Percentiles rank a stretch among this genome's conserved stretches.
phyloP scores from a whole-genome alignment of 331 rosid genomes.

The Quercus phellos region DNA sequence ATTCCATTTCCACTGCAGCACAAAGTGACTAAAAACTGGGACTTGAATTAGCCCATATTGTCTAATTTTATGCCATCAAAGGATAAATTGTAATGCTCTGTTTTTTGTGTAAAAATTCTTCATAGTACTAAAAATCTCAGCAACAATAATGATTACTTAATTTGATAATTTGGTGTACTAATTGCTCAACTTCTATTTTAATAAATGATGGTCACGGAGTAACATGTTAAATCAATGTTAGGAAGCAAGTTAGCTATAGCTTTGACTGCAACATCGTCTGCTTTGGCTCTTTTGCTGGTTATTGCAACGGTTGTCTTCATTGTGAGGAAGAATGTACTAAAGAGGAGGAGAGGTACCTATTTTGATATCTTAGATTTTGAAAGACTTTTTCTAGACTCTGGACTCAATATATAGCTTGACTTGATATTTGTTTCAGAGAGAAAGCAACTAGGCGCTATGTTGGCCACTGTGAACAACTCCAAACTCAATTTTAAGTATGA shows the following conservation, averaged over 20 bases:
- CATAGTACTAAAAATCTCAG: not conserved
- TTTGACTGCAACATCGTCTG: constrained; percentile 41
- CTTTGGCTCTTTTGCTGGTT: constrained; percentile 41
- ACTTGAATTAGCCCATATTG: too few relatives aligned
- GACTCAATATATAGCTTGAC: not conserved
- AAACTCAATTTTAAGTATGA: constrained; percentile 55
- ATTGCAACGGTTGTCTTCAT: constrained; percentile 35
- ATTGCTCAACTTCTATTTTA: not conserved
- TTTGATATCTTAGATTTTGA: not conserved
- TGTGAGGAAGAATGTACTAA: constrained; percentile 37
- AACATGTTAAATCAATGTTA: constrained; percentile 7
- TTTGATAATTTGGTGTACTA: not conserved
- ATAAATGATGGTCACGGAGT: not conserved
- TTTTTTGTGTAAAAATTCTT: too few relatives aligned
- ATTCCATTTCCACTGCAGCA: too few relatives aligned
- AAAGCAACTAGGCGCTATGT: constrained; percentile 53
- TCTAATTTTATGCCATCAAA: too few relatives aligned
- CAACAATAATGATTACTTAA: not conserved
- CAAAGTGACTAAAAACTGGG: too few relatives aligned
- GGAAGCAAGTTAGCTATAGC: constrained; percentile 33
- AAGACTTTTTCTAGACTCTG: not conserved
- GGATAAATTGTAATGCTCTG: too few relatives aligned
- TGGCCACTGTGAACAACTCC: constrained; percentile 44
- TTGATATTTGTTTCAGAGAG: constrained; percentile 36
- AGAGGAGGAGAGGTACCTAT: constrained; percentile 47